Evolutionary conservation across 169 alveolate species (phyloP).

Genomic region (Cryptosporidium canis): DNA sequence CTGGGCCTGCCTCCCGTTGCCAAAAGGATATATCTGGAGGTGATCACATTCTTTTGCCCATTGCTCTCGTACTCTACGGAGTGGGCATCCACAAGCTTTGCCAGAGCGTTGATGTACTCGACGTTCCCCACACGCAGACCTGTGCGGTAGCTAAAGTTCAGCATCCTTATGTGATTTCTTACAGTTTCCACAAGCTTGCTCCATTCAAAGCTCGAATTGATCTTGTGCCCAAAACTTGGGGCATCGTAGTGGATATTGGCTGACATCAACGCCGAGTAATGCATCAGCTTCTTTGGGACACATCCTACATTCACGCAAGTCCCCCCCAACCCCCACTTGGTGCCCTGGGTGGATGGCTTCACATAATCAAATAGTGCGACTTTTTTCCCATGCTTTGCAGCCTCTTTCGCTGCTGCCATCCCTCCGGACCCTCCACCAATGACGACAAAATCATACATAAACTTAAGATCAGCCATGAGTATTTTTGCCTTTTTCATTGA

Average conservation of each 20-base stretch:
- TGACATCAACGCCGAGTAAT: conserved; percentile 91
- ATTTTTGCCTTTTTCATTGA: conserved; percentile 9
- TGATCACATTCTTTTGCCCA: conserved; percentile 81
- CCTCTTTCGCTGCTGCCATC: conserved; percentile 94
- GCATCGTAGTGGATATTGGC: conserved; percentile 80
- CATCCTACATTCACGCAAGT: conserved; percentile 99
- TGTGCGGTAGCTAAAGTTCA: conserved; percentile 92
- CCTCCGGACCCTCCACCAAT: conserved; percentile 95
- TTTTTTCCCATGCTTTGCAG: conserved; percentile 92
- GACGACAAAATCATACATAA: conserved; percentile 83
- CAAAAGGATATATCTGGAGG: conserved; percentile 89
- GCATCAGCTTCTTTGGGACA: conserved; percentile 98
- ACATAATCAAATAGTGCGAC: conserved; percentile 95
- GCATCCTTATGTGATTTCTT: conserved; percentile 89
- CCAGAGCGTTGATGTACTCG: conserved; percentile 90
- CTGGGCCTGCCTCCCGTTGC: conserved; percentile 97
- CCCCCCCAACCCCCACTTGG: conserved; percentile 97
- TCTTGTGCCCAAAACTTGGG: conserved; percentile 75
- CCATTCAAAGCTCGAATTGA: conserved; percentile 82
- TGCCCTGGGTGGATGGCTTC: conserved; percentile 94
- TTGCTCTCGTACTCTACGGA: conserved; percentile 78
- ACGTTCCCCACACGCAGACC: conserved; percentile 86
- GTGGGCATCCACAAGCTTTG: conserved; percentile 77
- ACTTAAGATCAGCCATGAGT: conserved; percentile 25
- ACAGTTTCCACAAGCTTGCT: conserved; percentile 85